Percentiles rank a stretch among this genome's conserved stretches.
Conservation (phyloP, 768 basidiomycete genomes). For the Termitomyces sp. region DNA sequence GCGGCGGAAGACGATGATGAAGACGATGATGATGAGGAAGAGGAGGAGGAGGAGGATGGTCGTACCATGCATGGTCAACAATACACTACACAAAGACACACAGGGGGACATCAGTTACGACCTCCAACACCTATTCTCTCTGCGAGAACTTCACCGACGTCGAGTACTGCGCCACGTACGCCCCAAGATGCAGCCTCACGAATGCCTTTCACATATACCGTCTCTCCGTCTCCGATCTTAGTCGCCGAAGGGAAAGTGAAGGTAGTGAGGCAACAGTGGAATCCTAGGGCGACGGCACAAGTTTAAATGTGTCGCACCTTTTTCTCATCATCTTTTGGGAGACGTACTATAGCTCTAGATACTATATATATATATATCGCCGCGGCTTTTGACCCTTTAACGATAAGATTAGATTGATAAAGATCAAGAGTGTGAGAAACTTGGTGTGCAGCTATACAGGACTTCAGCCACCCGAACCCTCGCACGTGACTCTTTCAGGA, state of each 20-base stretch:
- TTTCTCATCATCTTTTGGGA: neutral
- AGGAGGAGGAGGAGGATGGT: slow-evolving; percentile 30
- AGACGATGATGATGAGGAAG: slow-evolving; percentile 54
- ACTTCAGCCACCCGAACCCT: slow-evolving; percentile 37
- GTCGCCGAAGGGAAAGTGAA: slow-evolving; percentile 39
- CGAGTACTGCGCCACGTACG: slow-evolving; percentile 38
- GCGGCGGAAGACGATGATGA: slow-evolving; percentile 45
- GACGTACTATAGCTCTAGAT: slow-evolving; percentile 1
- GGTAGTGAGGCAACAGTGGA: slow-evolving; percentile 48
- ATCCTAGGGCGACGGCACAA: slow-evolving; percentile 33
- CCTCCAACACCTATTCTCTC: slow-evolving; percentile 37
- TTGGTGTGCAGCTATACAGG: slow-evolving; percentile 49
- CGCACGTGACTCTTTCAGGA: slow-evolving; percentile 28
- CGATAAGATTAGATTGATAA: neutral
- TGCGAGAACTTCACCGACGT: slow-evolving; percentile 47
- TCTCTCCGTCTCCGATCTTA: slow-evolving; percentile 22
- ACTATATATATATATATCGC: neutral
- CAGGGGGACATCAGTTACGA: slow-evolving; percentile 20
- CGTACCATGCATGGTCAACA: slow-evolving; percentile 20
- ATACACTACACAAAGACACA: slow-evolving; percentile 27
- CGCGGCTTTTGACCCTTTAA: neutral
- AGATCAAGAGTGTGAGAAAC: slow-evolving; percentile 17
- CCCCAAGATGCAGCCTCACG: slow-evolving; percentile 33
- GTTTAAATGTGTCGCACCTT: slow-evolving; percentile 17
- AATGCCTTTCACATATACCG: slow-evolving; percentile 22